These are phyloP conservation scores for Colletotrichum theobromicola DNA, from an alignment of 2,329 filamentous ascomycete species.

Conservation along the genomic window DNA sequence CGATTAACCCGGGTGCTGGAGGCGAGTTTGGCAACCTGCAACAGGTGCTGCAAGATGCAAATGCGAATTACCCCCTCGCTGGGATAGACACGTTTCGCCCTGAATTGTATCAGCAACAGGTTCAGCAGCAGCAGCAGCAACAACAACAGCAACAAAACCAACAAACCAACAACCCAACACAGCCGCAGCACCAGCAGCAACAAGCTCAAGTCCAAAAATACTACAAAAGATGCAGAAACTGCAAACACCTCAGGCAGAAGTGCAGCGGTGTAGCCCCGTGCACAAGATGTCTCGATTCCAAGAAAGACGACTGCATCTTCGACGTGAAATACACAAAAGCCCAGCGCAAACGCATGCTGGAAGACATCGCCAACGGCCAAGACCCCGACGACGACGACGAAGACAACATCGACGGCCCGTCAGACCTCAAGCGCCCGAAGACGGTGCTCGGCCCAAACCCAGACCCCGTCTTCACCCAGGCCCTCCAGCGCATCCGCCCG, in stretches of 20 bases:
- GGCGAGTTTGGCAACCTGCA: neutral
- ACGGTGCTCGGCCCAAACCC: neutral
- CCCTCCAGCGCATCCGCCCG: neutral
- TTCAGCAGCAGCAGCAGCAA: neutral
- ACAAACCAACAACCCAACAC: neutral
- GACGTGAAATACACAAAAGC: neutral
- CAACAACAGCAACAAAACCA: neutral
- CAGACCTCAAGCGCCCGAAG: neutral
- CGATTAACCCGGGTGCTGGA: fast-evolving
- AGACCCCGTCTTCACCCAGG: neutral
- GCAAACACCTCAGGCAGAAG: neutral
- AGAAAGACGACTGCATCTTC: neutral
- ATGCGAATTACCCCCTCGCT: neutral
- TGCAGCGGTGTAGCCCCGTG: neutral
- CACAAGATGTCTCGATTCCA: neutral
- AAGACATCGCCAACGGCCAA: neutral
- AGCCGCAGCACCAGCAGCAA: neutral
- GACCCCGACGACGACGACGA: neutral
- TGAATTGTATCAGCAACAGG: neutral
- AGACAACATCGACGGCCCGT: neutral
- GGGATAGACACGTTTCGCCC: neutral
- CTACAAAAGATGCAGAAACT: neutral
- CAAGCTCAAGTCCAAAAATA: neutral
- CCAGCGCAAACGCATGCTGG: neutral
- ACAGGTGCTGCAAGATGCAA: neutral